Evolutionary conservation across 2,329 filamentous ascomycete species (phyloP).

Genomic region (Verticillium alfalfae): DNA sequence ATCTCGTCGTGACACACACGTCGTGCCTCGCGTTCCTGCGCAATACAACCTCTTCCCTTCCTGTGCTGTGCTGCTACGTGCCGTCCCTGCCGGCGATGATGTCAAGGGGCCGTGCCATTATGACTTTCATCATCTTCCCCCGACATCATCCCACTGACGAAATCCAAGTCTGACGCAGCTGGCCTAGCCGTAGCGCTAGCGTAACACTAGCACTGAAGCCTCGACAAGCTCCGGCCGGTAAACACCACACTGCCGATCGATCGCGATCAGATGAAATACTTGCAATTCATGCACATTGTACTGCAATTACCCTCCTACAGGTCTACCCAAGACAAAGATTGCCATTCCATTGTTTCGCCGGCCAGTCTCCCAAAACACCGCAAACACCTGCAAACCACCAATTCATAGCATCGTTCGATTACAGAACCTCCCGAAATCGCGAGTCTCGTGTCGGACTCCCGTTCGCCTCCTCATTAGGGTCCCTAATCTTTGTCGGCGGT

Average conservation of each 20-base stretch:
- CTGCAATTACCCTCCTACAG: not conserved
- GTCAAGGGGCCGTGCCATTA: not conserved
- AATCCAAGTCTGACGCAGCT: not conserved
- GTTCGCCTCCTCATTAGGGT: conserved; percentile 27
- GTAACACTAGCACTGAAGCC: not conserved
- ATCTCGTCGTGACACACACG: not conserved
- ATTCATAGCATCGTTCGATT: not conserved
- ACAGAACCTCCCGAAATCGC: conserved; percentile 53
- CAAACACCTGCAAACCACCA: not conserved
- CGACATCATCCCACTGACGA: not conserved
- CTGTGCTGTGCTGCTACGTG: not conserved
- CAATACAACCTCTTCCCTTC: too few species aligned
- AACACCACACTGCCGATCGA: not conserved
- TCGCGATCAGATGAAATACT: not conserved
- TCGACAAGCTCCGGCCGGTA: not conserved
- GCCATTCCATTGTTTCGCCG: not conserved
- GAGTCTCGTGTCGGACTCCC: conserved; percentile 52
- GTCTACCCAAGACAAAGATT: not conserved
- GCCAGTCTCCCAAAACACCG: not conserved
- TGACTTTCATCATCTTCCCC: not conserved
- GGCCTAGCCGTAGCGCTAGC: not conserved
- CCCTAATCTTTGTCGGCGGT: conserved; percentile 29
- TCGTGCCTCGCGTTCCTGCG: not conserved
- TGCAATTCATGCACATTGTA: not conserved
- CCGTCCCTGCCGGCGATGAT: not conserved